phyloP scores from a whole-genome alignment of 306 rosid species.

The Rubus parviflorus region DNA sequence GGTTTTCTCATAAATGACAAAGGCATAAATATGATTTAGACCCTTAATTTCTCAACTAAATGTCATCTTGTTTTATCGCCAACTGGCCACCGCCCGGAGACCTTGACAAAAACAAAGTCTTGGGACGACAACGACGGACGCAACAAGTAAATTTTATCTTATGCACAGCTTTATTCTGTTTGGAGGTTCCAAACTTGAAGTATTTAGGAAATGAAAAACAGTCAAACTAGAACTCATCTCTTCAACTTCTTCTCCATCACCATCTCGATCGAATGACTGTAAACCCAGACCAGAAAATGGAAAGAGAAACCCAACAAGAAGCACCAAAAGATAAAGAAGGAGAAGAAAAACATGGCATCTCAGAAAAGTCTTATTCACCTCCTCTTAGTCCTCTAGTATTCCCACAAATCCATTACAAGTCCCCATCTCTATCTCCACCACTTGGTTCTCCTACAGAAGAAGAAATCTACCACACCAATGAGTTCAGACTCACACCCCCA shows the following conservation, averaged over 20 bases:
- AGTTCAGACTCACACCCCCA: slow-evolving; percentile 31
- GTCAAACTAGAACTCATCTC: background rate
- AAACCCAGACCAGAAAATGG: slow-evolving; percentile 10
- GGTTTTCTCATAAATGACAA: background rate
- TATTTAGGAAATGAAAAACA: background rate
- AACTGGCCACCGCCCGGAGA: slow-evolving; percentile 12
- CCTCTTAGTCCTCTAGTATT: slow-evolving; percentile 21
- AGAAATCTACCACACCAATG: slow-evolving; percentile 30
- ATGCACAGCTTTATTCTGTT: background rate
- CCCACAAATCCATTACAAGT: background rate
- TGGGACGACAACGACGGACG: slow-evolving; percentile 1
- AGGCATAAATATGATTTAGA: background rate
- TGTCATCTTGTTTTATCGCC: background rate
- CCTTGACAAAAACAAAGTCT: background rate
- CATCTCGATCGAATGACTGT: background rate
- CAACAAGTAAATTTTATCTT: background rate
- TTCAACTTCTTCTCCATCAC: background rate
- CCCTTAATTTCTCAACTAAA: background rate
- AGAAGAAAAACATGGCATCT: slow-evolving; percentile 14
- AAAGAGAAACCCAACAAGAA: background rate
- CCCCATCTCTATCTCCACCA: slow-evolving; percentile 48
- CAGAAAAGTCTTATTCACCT: slow-evolving; percentile 32
- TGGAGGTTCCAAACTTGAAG: background rate
- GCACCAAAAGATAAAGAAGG: background rate
- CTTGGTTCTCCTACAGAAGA: slow-evolving; percentile 40